Percentiles rank a stretch among this genome's conserved stretches.
Evolutionary conservation across 345 rosid species (phyloP).

Genomic region (Dipteronia dyeriana): DNA sequence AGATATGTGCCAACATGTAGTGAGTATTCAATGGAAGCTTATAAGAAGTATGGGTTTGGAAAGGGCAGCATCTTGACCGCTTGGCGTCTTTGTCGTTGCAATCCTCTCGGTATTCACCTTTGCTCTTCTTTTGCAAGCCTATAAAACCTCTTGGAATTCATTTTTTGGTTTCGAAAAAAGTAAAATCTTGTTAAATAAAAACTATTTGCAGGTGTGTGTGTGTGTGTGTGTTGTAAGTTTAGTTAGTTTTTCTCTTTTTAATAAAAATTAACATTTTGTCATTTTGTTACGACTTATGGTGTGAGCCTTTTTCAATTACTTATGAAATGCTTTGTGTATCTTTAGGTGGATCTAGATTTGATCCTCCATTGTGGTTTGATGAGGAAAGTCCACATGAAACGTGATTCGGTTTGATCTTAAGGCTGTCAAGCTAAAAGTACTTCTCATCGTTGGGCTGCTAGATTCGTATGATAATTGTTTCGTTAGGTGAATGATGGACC

Average conservation of each 20-base stretch:
- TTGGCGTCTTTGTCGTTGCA: conserved; percentile 93
- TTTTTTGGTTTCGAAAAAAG: neutral
- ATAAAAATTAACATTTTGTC: neutral
- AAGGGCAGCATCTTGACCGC: conserved; percentile 73
- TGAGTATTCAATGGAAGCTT: conserved; percentile 92
- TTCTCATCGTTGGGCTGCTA: neutral
- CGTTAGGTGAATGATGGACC: neutral
- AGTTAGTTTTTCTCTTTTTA: neutral
- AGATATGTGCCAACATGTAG: conserved; percentile 86
- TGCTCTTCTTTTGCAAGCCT: neutral
- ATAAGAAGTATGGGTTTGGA: conserved; percentile 77
- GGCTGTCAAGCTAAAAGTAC: neutral
- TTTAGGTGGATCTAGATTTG: conserved; percentile 80
- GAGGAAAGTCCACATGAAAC: conserved; percentile 51
- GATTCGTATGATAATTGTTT: neutral
- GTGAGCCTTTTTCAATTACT: neutral
- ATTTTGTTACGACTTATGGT: neutral
- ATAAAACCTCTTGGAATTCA: neutral
- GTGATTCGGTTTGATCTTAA: conserved; percentile 21
- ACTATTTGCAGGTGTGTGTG: neutral
- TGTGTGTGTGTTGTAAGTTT: neutral
- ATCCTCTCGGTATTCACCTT: conserved; percentile 65
- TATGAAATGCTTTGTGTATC: neutral
- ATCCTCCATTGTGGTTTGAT: conserved; percentile 90
- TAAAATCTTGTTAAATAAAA: neutral